Percentiles rank a stretch among this genome's conserved stretches.
Conservation (phyloP, 257 asterid species). For the Solanum medicagineum region DNA sequence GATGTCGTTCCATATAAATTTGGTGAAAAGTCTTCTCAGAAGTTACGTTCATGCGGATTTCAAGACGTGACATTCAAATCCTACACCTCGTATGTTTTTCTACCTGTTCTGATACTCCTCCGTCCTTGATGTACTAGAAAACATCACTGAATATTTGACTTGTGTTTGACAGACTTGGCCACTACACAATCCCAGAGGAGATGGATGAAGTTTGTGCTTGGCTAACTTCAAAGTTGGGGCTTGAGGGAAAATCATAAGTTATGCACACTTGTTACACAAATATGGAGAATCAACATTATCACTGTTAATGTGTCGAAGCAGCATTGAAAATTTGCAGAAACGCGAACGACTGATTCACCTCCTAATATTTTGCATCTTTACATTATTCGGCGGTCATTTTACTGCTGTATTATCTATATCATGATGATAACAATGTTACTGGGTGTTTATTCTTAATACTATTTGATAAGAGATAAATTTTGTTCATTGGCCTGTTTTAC, state of each 20-base stretch:
- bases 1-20: slow-evolving; percentile 57
- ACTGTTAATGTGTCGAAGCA: neutral
- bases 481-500: neutral
- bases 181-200: slow-evolving; percentile 71
- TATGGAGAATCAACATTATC: neutral
- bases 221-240: slow-evolving; percentile 56
- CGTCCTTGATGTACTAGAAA: neutral
- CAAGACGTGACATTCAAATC: slow-evolving; percentile 47
- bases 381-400: neutral
- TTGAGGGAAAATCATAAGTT: slow-evolving; percentile 30
- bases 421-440: neutral
- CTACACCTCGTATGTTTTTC: slow-evolving; percentile 35
- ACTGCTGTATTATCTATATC: neutral
- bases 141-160: neutral
- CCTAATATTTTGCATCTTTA: neutral
- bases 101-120: neutral
- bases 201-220: slow-evolving; percentile 67
- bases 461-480: neutral
- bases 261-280: neutral
- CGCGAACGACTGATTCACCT: neutral
- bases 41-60: slow-evolving; percentile 48
- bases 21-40: slow-evolving; percentile 55
- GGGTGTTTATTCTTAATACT: neutral
- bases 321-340: neutral
- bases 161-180: slow-evolving; percentile 54